Conservation (phyloP, 768 basidiomycete species). For the Hericium alpestre region DNA sequence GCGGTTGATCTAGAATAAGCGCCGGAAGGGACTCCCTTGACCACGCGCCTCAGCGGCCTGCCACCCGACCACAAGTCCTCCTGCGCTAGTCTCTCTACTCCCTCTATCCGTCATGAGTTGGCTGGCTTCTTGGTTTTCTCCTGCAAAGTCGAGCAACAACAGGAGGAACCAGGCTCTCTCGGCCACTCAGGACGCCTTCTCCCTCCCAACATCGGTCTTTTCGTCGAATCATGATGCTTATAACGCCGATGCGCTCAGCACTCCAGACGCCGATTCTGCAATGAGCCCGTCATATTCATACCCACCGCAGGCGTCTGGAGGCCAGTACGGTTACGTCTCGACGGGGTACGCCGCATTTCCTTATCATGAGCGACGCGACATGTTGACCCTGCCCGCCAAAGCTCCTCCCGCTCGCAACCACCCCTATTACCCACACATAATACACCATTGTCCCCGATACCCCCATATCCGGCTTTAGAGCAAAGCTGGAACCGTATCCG, state of each 20-base stretch:
- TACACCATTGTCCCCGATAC: constrained; percentile 29
- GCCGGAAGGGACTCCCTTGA: background rate
- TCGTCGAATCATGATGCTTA: constrained; percentile 48
- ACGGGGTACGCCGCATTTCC: constrained; percentile 31
- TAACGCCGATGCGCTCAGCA: constrained; percentile 40
- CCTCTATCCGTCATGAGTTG: constrained; percentile 47
- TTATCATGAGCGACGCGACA: background rate
- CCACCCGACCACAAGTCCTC: background rate
- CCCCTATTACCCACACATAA: constrained; percentile 64
- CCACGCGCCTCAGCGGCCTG: background rate
- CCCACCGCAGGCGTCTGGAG: constrained; percentile 50
- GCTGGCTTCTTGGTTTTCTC: constrained; percentile 53
- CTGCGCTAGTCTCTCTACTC: background rate
- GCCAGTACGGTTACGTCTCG: constrained; percentile 51
- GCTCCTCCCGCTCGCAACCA: constrained; percentile 35
- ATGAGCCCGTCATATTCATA: constrained; percentile 58
- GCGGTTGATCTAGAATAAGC: background rate
- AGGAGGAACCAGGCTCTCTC: constrained; percentile 52
- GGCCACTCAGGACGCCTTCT: constrained; percentile 82
- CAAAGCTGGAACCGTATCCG: constrained; percentile 80
- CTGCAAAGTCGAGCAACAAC: constrained; percentile 32
- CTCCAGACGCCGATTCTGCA: constrained; percentile 38
- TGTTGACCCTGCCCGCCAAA: constrained; percentile 16
- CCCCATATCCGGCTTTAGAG: constrained; percentile 65
- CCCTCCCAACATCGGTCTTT: constrained; percentile 61